Evolutionary conservation across 441 rosid species (phyloP), one percentile per base, ranked within the genome.

Genomic region (Geranium incanum): DNA sequence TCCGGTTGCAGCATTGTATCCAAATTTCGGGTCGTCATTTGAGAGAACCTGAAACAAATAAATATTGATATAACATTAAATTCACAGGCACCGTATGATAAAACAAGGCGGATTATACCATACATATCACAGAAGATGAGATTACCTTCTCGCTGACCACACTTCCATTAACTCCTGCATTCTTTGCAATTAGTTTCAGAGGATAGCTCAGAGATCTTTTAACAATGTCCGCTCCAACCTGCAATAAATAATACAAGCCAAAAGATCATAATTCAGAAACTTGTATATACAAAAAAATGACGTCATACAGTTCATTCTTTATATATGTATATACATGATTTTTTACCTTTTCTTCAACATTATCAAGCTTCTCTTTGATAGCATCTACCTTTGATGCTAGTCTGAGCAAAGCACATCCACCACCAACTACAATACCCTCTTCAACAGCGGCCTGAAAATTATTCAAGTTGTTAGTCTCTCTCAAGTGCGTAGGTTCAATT

Each of bases 401-500:
- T 76, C 98, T 84, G 76, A 94, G 77, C 59, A 94, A 72, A 41
- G 96, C 86, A 75, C 97, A 94, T 7, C 97, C 98, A 41, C 98
- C 98, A 69, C 97, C 97, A 74, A 90, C 98, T 19, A 91, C 97
- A 75, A 94, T 89, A 75, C 98, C 98, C 82, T 94, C 98, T 80
- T 94, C 97, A 60, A 94, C 96, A 68, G 98, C 97, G 0, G 97
- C 97, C 80, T 88, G 80, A 68, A 77, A 75, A 70, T 33, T 71
- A 71, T 45, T 0, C 13, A 43, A 65, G 16, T 41, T 16, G 13
- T 6, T 6, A 59, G 64, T 19, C 28, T 59, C 64, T 18, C 2
- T 3, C 33, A 28, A 28, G 33, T 43, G 50, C 50, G 2, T 43
- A 5, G 50, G 50, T 43, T 5, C 11, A 6, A 8, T 59, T 55